Percentiles rank a stretch among this genome's conserved stretches.
phyloP scores from a whole-genome alignment of 2,329 filamentous ascomycete genomes.

The Stemphylium lycopersici region DNA sequence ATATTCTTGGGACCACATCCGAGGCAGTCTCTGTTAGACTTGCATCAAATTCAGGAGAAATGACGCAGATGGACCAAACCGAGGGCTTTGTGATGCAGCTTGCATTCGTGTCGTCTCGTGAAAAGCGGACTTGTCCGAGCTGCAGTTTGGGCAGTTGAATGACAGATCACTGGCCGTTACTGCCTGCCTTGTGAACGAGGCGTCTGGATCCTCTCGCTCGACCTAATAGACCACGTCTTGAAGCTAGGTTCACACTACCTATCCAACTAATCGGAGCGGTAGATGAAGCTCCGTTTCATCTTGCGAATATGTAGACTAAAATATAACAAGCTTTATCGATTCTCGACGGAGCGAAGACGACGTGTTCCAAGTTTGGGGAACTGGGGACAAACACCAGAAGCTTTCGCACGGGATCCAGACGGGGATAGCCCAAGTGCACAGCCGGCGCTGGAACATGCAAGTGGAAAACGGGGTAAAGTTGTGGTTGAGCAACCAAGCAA shows the following conservation, averaged over 20 bases:
- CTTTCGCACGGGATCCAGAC: slow-evolving; percentile 5
- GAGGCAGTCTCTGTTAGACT: not conserved
- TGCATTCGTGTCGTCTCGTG: slow-evolving; percentile 3
- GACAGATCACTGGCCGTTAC: slow-evolving; percentile 6
- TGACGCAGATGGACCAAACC: slow-evolving; percentile 5
- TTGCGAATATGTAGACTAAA: slow-evolving; percentile 24
- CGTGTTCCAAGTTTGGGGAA: slow-evolving; percentile 21
- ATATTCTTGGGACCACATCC: not conserved
- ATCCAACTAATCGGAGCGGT: slow-evolving; percentile 13
- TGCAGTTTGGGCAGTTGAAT: slow-evolving; percentile 7
- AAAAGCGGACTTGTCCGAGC: not conserved
- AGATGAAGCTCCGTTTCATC: slow-evolving; percentile 25
- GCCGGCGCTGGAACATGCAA: slow-evolving; percentile 6
- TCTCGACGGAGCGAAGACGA: slow-evolving; percentile 19
- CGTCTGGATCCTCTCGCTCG: slow-evolving; percentile 1
- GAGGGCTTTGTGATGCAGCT: slow-evolving; percentile 1
- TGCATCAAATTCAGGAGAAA: slow-evolving; percentile 4
- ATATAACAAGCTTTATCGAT: slow-evolving; percentile 40
- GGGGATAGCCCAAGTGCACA: slow-evolving; percentile 14
- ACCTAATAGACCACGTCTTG: slow-evolving; percentile 1
- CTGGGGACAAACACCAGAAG: slow-evolving; percentile 18
- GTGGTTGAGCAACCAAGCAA: slow-evolving; percentile 1
- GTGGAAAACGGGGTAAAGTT: slow-evolving; percentile 5
- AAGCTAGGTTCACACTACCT: slow-evolving; percentile 15
- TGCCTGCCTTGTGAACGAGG: not conserved